Base-by-base conservation (phyloP, 768 basidiomycete genomes). In the Rhodotorula sphaerocarpa region DNA sequence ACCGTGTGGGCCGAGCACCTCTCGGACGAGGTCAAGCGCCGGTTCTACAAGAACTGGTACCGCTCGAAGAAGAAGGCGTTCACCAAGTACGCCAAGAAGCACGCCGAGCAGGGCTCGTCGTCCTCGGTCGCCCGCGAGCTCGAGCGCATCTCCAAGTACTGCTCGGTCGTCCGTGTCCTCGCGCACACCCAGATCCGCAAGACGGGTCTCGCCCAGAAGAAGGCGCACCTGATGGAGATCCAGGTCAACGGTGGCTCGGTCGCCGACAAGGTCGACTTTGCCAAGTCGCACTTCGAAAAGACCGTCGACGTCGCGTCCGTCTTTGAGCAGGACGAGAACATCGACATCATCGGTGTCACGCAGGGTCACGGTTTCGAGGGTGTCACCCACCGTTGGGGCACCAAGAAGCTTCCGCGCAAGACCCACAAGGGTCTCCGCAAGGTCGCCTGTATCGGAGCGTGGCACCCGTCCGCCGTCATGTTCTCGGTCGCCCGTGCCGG, bases 41-140 rank as follows among this genome's bases (percentile, higher is more conserved):
- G 95, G 72, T 96, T 99, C 86, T 96, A 97, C 87, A 74, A 73
- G 52, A 66, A 65, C 63, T 67, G 61, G 60, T 97, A 97, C 82
- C 86, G 89, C 72, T 93, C 90, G 53, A 99, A 99, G 88, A 97
- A 97, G 84, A 99, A 99, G 86, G 95, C 95, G 44, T 99, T 97
- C 84, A 99, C 95, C 74, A 90, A 90, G 76, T 99, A 99, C 79
- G 92, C 95, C 77, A 95, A 95, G 85, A 97, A 93, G 81, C 87
- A 93, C 77, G 87, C 92, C 61, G 93, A 96, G 77, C 87, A 91
- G 74, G 67, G 63, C 27, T 83, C 83, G 70, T 90, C 90, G 76
- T 90, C 90, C 79, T 88, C 88, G 57, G 83, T 89, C 73, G 81
- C 84, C 66, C 90, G 91, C 75, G 95, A 99, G 78, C 86, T 99